A percentile compares a stretch with the other conserved stretches of the same genome.
Conservation (phyloP, 257 asterid species). For the Mentha longifolia region DNA sequence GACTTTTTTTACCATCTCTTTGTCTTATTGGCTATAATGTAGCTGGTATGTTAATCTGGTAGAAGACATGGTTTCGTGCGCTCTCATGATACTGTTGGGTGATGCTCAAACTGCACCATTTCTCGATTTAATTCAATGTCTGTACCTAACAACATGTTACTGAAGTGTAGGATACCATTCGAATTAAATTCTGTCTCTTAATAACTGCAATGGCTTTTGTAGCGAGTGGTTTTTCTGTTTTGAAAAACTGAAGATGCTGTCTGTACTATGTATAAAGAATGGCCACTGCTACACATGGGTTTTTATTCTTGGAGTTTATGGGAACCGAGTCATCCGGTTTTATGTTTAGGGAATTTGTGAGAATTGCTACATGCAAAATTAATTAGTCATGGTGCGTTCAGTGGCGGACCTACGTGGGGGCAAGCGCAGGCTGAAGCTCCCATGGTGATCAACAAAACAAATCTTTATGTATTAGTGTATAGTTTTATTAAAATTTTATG, state of each 20-base stretch:
- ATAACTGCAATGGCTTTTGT: constrained; percentile 11
- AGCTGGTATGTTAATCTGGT: constrained; percentile 20
- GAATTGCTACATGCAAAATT: no score
- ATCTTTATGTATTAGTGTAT: no score
- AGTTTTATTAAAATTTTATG: no score
- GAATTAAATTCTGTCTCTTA: constrained; percentile 37
- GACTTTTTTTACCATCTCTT: no score
- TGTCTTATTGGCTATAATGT: neutral
- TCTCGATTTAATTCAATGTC: constrained; percentile 35
- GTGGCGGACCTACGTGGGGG: no score
- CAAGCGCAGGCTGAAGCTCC: no score
- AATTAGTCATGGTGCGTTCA: no score
- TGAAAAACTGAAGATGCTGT: constrained; percentile 21
- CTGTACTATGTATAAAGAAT: constrained; percentile 32
- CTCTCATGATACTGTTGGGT: constrained; percentile 42
- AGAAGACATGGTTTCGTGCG: constrained; percentile 34
- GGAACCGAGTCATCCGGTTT: no score
- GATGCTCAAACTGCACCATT: constrained; percentile 30
- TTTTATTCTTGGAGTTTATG: constrained; percentile 27
- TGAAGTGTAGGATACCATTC: constrained; percentile 14
- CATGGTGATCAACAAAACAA: no score
- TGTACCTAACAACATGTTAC: constrained; percentile 1
- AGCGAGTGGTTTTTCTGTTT: constrained; percentile 1
- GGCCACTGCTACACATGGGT: constrained; percentile 38
- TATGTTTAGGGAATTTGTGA: no score